Evolutionary conservation across 352 stramenopile species (phyloP).

Genomic region (Achlya hypogyna): DNA sequence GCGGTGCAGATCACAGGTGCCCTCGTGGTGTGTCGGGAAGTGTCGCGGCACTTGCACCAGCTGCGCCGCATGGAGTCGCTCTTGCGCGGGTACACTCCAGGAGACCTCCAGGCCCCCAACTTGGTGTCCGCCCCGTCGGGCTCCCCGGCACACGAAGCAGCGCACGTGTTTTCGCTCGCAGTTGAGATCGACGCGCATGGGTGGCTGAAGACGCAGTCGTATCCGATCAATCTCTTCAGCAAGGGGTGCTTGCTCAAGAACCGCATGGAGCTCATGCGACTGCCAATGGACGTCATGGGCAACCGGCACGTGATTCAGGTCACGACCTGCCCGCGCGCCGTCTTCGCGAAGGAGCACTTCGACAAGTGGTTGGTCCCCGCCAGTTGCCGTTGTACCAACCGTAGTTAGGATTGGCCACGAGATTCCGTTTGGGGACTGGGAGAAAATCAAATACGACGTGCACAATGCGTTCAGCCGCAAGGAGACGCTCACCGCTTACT

Average conservation of each 20-base stretch:
- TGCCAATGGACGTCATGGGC: slow-evolving; percentile 4
- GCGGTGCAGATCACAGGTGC: slow-evolving; percentile 59
- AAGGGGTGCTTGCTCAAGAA: background rate
- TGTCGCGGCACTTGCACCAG: slow-evolving; percentile 21
- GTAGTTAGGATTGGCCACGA: slow-evolving; percentile 3
- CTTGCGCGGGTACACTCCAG: background rate
- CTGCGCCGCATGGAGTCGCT: slow-evolving; percentile 1
- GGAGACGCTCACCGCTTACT: slow-evolving; percentile 19
- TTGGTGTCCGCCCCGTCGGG: background rate
- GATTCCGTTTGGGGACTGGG: slow-evolving; percentile 12
- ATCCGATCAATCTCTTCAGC: slow-evolving; percentile 20
- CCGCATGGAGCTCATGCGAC: slow-evolving; percentile 2
- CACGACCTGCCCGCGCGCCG: background rate
- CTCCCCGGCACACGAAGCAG: background rate
- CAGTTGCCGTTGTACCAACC: background rate
- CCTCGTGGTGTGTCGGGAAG: slow-evolving; percentile 56
- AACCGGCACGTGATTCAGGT: slow-evolving; percentile 20
- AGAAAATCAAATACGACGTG: slow-evolving; percentile 20
- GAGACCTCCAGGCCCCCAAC: background rate
- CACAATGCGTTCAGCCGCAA: slow-evolving; percentile 20
- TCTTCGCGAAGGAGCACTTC: slow-evolving; percentile 12
- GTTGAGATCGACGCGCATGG: slow-evolving; percentile 12
- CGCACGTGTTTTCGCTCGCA: slow-evolving; percentile 3
- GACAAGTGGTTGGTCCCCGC: slow-evolving; percentile 14
- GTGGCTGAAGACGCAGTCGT: background rate